Percentiles rank a stretch among this genome's conserved stretches.
Evolutionary conservation across 306 rosid genomes (phyloP).

Genomic region (Dalbergia cochinchinensis): DNA sequence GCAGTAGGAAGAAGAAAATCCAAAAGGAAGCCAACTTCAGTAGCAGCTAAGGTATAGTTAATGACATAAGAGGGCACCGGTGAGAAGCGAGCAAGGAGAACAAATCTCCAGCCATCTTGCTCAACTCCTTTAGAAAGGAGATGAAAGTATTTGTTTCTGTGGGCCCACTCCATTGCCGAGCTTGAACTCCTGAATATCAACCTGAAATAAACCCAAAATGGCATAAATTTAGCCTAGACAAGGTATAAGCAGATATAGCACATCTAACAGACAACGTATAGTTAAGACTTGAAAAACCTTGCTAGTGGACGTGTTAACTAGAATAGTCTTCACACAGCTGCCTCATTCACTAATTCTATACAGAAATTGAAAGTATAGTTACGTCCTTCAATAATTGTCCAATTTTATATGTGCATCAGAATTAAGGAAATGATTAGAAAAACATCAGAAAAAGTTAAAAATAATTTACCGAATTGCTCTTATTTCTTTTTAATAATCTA

Average conservation of each 20-base stretch:
- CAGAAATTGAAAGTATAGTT: background rate
- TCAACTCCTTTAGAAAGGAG: constrained; percentile 86
- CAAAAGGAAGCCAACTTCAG: constrained; percentile 75
- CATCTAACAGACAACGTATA: background rate
- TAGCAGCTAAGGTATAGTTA: constrained; percentile 94
- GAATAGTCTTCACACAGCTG: constrained; percentile 5
- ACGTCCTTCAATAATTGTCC: too few species aligned
- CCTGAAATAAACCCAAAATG: constrained; percentile 54
- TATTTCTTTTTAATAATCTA: too few species aligned
- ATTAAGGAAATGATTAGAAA: too few species aligned
- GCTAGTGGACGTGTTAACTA: constrained; percentile 25
- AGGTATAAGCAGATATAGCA: constrained; percentile 3
- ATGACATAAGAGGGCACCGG: constrained; percentile 90
- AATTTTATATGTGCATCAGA: too few species aligned
- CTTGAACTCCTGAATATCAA: constrained; percentile 76
- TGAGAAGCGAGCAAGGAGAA: constrained; percentile 95
- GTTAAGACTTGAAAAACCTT: background rate
- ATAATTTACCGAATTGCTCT: too few species aligned
- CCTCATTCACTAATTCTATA: constrained; percentile 34
- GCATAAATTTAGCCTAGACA: constrained; percentile 14
- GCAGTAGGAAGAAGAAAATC: constrained; percentile 90
- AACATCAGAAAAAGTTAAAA: too few species aligned
- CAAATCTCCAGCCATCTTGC: constrained; percentile 97
- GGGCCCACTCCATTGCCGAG: constrained; percentile 87
- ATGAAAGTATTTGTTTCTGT: constrained; percentile 75